These are phyloP conservation scores for Huntiella savannae DNA, from an alignment of 2,329 filamentous ascomycete species.

Conservation along the genomic window DNA sequence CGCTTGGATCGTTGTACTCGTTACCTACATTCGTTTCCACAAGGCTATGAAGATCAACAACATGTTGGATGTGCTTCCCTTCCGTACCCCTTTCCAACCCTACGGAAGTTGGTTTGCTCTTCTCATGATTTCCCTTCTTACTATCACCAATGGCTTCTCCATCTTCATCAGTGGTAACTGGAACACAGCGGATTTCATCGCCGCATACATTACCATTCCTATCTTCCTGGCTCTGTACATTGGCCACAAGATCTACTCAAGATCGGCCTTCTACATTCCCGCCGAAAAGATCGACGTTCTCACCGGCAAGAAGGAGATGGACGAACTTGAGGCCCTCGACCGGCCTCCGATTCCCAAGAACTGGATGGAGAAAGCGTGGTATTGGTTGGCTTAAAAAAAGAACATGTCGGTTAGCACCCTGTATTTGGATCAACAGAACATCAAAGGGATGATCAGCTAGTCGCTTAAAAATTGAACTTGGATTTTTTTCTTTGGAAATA, in stretches of 20 bases:
- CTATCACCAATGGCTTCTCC: conserved; percentile 56
- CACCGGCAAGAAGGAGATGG: conserved; percentile 43
- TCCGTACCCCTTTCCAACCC: conserved; percentile 34
- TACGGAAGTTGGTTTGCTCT: conserved; percentile 46
- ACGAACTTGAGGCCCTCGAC: conserved; percentile 33
- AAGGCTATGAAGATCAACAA: conserved; percentile 33
- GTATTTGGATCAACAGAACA: not conserved
- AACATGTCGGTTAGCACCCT: not conserved
- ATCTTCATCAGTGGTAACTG: conserved; percentile 51
- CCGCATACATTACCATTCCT: conserved; percentile 42
- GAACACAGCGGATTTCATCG: conserved; percentile 43
- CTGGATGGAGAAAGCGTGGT: conserved; percentile 33
- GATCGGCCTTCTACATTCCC: conserved; percentile 25
- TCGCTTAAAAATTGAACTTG: not conserved
- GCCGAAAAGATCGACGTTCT: conserved; percentile 33
- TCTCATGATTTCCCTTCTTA: conserved; percentile 38
- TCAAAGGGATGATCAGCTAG: not conserved
- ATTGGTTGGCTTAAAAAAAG: conserved; percentile 30
- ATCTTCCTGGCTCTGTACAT: conserved; percentile 41
- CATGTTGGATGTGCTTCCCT: conserved; percentile 31
- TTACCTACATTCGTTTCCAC: conserved; percentile 41
- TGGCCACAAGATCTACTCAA: conserved; percentile 35
- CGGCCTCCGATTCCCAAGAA: conserved; percentile 29
- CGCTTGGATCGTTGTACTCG: conserved; percentile 38
- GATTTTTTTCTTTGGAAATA: not conserved